A percentile compares a stretch with the other conserved stretches of the same genome.
Conservation (phyloP, 2,329 filamentous ascomycete genomes). For the Trichothecium sympodiale region DNA sequence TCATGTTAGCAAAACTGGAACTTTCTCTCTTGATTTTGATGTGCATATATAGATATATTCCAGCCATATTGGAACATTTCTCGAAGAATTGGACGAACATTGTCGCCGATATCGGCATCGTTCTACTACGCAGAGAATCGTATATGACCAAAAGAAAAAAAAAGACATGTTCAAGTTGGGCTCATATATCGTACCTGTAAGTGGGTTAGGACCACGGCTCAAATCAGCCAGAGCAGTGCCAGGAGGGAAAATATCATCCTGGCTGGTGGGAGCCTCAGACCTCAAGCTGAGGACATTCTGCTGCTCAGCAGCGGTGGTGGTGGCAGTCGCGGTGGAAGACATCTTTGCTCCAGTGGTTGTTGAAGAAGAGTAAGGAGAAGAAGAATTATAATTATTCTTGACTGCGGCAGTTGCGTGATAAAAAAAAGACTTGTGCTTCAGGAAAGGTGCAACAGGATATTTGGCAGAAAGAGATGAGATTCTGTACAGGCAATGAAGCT, state of each 20-base stretch:
- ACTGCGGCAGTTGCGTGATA: too few relatives aligned
- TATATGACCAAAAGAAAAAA: not conserved
- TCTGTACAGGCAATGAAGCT: too few relatives aligned
- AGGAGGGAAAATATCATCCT: conserved; percentile 3
- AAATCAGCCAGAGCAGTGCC: conserved; percentile 5
- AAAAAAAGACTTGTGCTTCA: too few relatives aligned
- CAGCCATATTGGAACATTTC: not conserved
- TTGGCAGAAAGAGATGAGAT: too few relatives aligned
- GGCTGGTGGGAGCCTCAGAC: not conserved
- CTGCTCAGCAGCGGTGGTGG: not conserved
- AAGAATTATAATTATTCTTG: too few relatives aligned
- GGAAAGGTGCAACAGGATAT: too few relatives aligned
- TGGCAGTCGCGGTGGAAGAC: conserved; percentile 1
- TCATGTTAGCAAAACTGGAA: not conserved
- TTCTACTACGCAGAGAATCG: too few relatives aligned
- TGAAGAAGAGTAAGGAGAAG: too few relatives aligned
- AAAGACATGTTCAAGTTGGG: not conserved
- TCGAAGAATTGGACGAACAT: not conserved
- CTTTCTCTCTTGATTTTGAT: not conserved
- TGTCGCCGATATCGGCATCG: too few relatives aligned
- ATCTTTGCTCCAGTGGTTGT: not conserved
- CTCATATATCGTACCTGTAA: conserved; percentile 7
- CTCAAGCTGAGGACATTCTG: conserved; percentile 2
- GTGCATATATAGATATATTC: not conserved
- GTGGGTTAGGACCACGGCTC: conserved; percentile 13